Percentiles rank a stretch among this genome's conserved stretches.
Evolutionary conservation across 768 basidiomycete species (phyloP).

Genomic region (Sistotremastrum niveocremeum): DNA sequence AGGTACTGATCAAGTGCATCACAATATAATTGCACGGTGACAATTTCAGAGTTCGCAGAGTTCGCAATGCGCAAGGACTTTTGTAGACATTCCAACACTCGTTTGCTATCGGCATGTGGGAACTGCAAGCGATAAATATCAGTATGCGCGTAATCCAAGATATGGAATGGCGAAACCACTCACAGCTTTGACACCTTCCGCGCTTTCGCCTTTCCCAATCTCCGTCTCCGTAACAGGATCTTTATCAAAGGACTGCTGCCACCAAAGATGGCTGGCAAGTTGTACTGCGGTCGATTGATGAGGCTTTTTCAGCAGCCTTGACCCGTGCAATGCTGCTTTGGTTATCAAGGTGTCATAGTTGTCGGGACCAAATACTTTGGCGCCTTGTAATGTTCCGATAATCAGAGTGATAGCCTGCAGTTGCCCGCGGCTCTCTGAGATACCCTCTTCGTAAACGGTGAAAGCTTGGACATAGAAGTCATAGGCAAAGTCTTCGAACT

Average conservation of each 20-base stretch:
- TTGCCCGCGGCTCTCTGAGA: slow-evolving; percentile 91
- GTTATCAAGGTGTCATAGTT: slow-evolving; percentile 97
- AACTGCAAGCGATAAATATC: slow-evolving; percentile 29
- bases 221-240: slow-evolving; percentile 20
- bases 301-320: slow-evolving; percentile 94
- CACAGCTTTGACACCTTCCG: slow-evolving; percentile 34
- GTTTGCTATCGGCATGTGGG: slow-evolving; percentile 89
- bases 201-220: slow-evolving; percentile 28
- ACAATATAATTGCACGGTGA: slow-evolving; percentile 90
- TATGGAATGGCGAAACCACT: slow-evolving; percentile 16
- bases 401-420: slow-evolving; percentile 94
- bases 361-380: slow-evolving; percentile 84
- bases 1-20: slow-evolving; percentile 94
- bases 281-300: slow-evolving; percentile 94
- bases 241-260: slow-evolving; percentile 60
- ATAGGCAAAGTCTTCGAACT: slow-evolving; percentile 91
- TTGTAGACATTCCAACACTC: slow-evolving; percentile 94
- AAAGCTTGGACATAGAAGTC: slow-evolving; percentile 98
- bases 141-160: background rate
- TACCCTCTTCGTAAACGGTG: slow-evolving; percentile 94
- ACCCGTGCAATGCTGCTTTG: slow-evolving; percentile 95
- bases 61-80: slow-evolving; percentile 94
- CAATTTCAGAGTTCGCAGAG: slow-evolving; percentile 92
- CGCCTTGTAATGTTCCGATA: slow-evolving; percentile 79
- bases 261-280: slow-evolving; percentile 95